These are phyloP conservation scores for Ophiognomonia clavigignenti-juglandacearum DNA, from an alignment of 2,329 filamentous ascomycete species.

Conservation along the genomic window DNA sequence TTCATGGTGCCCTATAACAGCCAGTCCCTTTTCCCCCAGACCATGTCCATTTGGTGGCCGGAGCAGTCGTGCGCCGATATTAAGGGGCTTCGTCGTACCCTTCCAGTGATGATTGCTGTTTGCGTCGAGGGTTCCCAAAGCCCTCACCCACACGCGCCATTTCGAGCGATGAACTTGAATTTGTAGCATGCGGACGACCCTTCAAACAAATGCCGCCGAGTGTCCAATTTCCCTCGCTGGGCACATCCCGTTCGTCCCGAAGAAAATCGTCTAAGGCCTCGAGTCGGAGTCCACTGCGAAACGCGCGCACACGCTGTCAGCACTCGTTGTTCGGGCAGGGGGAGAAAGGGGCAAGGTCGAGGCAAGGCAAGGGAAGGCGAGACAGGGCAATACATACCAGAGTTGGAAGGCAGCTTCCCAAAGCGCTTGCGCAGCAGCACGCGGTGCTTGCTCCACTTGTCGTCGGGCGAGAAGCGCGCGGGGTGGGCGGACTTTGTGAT, in stretches of 20 bases:
- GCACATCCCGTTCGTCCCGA: no score
- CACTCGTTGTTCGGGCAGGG: constrained; percentile 3
- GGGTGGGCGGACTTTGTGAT: constrained; percentile 96
- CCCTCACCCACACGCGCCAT: background rate
- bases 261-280: constrained; percentile 1
- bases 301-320: background rate
- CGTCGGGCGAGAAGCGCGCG: constrained; percentile 93
- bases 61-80: no score
- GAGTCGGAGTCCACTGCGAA: background rate
- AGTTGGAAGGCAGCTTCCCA: constrained; percentile 80
- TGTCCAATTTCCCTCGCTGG: no score
- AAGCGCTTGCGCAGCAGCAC: constrained; percentile 95
- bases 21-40: no score
- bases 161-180: no score
- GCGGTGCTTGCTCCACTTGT: constrained; percentile 96
- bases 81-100: background rate
- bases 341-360: no score
- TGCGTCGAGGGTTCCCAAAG: background rate
- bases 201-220: no score
- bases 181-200: no score
- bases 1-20: no score
- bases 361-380: background rate
- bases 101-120: background rate
- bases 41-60: no score
- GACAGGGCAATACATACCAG: constrained; percentile 37